Base-by-base conservation (phyloP, 2,329 filamentous ascomycete genomes). In the Arthroderma sp. region DNA sequence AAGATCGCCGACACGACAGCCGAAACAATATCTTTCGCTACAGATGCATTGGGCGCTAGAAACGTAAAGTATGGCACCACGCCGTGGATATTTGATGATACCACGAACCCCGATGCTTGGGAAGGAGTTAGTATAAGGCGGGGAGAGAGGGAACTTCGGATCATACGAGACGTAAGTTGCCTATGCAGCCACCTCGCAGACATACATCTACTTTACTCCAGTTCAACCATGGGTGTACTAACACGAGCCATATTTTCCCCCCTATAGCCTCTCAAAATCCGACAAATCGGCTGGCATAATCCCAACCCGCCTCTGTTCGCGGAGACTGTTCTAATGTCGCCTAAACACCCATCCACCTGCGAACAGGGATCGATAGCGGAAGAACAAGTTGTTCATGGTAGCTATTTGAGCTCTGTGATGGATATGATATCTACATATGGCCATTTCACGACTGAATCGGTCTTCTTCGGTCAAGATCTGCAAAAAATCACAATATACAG, bases 301-400 rank as follows among this genome's bases (percentile, higher is more conserved):
- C 22, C 37, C 4, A 30, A 9, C 10, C 22, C 42, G n/a, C 42
- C 6, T 6, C 15, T 22, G 15, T 44, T 44, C 29, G 42, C 37
- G 38, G 42, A 44, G 38, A 44, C 34, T 29, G 5, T 44, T 38
- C 22, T 44, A 27, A 44, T 44, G 42, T 38, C 27, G 29, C 37
- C 37, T 29, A 38, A 32, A 29, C 42, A 44, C 38, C 34, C 42
- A 38, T 44, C 28, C 29, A 32, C 29, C 37, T 44, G 32, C 38
- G 28, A 15, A 22, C 8, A 38, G 37, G 42, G 34, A 8, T 29
- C 28, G 37, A 29, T 44, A 29, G 22, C 32, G 9, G 29, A 44
- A 29, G 34, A 44, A 38, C 15, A 22, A 22, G 15, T 22, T 22
- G 15, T 22, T 22, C 15, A 22, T 22, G 15, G 15, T 22, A 22